Conservation (phyloP, 768 basidiomycete genomes). For the Pisolithus microcarpus region DNA sequence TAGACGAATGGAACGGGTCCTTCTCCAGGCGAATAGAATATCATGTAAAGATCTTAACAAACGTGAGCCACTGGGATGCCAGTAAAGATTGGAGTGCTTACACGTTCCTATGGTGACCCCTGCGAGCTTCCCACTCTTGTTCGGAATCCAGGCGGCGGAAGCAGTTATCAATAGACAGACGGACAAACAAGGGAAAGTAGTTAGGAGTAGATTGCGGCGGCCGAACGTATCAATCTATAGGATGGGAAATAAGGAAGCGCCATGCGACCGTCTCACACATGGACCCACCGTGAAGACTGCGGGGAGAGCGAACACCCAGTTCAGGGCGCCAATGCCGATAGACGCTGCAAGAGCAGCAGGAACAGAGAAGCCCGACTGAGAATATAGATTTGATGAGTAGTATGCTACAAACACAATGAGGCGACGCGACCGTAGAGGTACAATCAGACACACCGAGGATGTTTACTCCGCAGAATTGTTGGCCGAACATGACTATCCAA, state of each 20-base stretch:
- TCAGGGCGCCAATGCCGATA: conserved; percentile 57
- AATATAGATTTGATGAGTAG: conserved; percentile 70
- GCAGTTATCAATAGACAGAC: conserved; percentile 62
- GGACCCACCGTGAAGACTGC: conserved; percentile 42
- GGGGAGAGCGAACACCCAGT: conserved; percentile 26
- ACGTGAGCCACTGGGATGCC: background rate
- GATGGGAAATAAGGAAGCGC: background rate
- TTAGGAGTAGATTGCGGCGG: conserved; percentile 57
- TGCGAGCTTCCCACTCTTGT: conserved; percentile 28
- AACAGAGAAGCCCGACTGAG: conserved; percentile 44
- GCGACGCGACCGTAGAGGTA: background rate
- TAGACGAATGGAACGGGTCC: conserved; percentile 83
- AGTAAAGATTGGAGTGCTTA: background rate
- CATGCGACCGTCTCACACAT: background rate
- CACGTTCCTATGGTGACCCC: conserved; percentile 44
- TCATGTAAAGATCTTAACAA: conserved; percentile 35
- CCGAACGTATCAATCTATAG: conserved; percentile 60
- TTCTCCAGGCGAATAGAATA: conserved; percentile 72
- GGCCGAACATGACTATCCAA: conserved; percentile 61
- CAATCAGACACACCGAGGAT: conserved; percentile 27
- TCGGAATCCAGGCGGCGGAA: conserved; percentile 48
- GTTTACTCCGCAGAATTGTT: conserved; percentile 77
- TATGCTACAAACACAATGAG: conserved; percentile 39
- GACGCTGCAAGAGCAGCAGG: conserved; percentile 53
- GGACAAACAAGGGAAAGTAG: conserved; percentile 74